Base-by-base conservation (phyloP, 176 grass and related monocot genomes). In the Oryza punctata region DNA sequence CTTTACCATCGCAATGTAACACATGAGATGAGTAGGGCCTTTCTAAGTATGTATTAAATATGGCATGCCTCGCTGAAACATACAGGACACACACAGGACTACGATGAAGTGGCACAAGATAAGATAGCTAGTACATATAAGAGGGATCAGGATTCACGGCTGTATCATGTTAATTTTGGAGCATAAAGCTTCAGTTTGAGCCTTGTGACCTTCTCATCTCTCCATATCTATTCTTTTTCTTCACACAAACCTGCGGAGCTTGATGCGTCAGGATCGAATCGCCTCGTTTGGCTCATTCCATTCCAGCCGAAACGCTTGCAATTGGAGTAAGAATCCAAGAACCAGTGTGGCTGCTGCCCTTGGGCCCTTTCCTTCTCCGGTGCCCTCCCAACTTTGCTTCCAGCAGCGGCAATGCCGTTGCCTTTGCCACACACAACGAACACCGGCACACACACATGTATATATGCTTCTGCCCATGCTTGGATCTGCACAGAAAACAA, bases 321-420 rank as follows among this genome's bases (percentile, higher is more conserved):
- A 4, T 33, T 41, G 52, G 12, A 68, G 27, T 0, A 52, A 16
- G 72, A 82, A 87, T 86, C 78, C 57, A 7, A 78, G 35, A 67
- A 24, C 37, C 75, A 72, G 61, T 47, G 65, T 73, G n/a, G 15
- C 72, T 73, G 12, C 21, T 61, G 21, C 73, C 63, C 15, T 85
- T 90, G 81, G 63, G 64, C 80, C 37, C 88, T 93, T 93, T 88
- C 41, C 75, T 82, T 82, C 3, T 57, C 18, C 7, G 85, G 65
- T 85, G 73, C 69, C 46, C 57, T 89, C 28, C 41, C 16, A 67
- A 47, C 91, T 89, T 97, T 97, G 91, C 94, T 85, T 85, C 68
- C 44, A 40, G 45, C 25, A 2, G 37, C 74, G 73, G 91, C 68
- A 85, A 95, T 78, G 70, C 79, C 21, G 70, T 88, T 76, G 79